Evolutionary conservation across 1,284 basidiomycete species (phyloP).

Genomic region (Leccinum brunneo-olivaceum): DNA sequence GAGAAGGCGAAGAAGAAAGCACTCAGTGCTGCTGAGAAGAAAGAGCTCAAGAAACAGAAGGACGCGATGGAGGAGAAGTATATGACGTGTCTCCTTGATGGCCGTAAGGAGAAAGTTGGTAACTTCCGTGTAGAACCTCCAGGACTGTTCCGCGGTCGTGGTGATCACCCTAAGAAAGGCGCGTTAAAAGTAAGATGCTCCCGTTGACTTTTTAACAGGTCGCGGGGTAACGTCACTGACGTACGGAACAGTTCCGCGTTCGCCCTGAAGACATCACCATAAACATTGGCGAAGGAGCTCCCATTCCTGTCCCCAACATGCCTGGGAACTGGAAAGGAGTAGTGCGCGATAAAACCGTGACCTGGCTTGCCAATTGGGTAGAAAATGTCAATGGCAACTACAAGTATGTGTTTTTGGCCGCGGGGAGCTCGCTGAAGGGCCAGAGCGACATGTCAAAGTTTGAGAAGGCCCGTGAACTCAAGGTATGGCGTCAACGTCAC

Average conservation of each 20-base stretch:
- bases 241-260: conserved; percentile 61
- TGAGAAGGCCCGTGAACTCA: conserved; percentile 91
- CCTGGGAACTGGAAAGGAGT: conserved; percentile 83
- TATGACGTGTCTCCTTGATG: conserved; percentile 83
- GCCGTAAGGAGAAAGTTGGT: conserved; percentile 94
- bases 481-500: conserved; percentile 44
- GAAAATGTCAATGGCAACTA: conserved; percentile 90
- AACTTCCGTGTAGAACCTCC: conserved; percentile 99
- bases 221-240: conserved; percentile 6
- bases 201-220: conserved; percentile 1
- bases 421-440: conserved; percentile 90
- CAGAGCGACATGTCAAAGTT: conserved; percentile 96
- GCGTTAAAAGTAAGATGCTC: conserved; percentile 71
- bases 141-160: conserved; percentile 93
- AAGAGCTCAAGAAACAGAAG: conserved; percentile 79
- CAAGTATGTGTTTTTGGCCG: conserved; percentile 95
- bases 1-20: conserved; percentile 93
- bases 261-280: conserved; percentile 90
- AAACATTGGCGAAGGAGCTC: conserved; percentile 77
- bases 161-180: conserved; percentile 97
- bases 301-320: conserved; percentile 79
- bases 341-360: conserved; percentile 89
- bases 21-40: conserved; percentile 82
- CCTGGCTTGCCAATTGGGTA: conserved; percentile 97
- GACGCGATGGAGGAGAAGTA: conserved; percentile 84